These are phyloP conservation scores for Cicer judaicum DNA, from an alignment of 306 rosid genomes.

Conservation along the genomic window DNA sequence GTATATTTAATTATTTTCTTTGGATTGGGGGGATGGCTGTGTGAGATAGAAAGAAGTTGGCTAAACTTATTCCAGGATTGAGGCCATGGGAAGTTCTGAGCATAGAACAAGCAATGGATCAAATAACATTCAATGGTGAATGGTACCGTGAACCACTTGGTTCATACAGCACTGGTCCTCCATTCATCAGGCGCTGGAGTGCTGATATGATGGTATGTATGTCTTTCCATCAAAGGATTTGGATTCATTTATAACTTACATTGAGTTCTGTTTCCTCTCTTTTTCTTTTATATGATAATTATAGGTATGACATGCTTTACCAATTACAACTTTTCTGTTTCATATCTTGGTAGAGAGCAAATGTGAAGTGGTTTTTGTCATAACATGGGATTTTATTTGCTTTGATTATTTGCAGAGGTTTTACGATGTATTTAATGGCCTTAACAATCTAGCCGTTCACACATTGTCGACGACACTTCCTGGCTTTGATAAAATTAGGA, in stretches of 20 bases:
- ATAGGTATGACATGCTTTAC: constrained; percentile 20
- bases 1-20: not conserved
- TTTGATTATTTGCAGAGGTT: constrained; percentile 59
- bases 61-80: constrained; percentile 74
- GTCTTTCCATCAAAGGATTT: constrained; percentile 27
- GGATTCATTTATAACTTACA: not conserved
- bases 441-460: constrained; percentile 28
- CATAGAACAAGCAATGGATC: constrained; percentile 94
- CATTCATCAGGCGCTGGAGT: constrained; percentile 71
- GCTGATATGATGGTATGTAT: constrained; percentile 64
- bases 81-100: constrained; percentile 99
- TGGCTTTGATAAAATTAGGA: constrained; percentile 58
- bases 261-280: not conserved
- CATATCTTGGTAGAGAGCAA: constrained; percentile 22
- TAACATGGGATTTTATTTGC: constrained; percentile 37
- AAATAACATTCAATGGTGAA: constrained; percentile 69
- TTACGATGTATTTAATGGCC: constrained; percentile 33
- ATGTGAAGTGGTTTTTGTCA: constrained; percentile 13
- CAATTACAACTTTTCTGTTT: constrained; percentile 35
- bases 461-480: constrained; percentile 48
- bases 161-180: constrained; percentile 78
- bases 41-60: constrained; percentile 61
- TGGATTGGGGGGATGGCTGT: constrained; percentile 17
- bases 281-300: constrained; percentile 5
- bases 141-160: constrained; percentile 92